Base-by-base conservation (phyloP, 2,329 filamentous ascomycete species). In the Venturia asperata region DNA sequence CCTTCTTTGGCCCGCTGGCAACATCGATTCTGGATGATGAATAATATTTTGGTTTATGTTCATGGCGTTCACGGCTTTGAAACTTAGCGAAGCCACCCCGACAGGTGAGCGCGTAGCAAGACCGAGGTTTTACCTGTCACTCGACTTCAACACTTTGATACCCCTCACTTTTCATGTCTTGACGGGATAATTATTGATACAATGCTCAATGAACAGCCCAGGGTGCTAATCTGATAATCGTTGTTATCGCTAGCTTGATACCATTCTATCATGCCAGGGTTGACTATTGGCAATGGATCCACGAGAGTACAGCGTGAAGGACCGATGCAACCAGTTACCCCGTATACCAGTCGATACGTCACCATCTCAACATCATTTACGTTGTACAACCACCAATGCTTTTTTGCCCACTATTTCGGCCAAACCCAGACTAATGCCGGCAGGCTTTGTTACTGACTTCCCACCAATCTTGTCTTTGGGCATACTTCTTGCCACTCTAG, bases 1-100 rank as follows among this genome's bases (percentile, higher is more conserved):
- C 93, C 0, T 86, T 96, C 72, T 88, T 97, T 72, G 94, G 94
- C 5, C 82, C 82, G 52, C 79, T 97, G 70, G 94, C 94, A 55
- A 96, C 88, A 76, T 89, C 89, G 34, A 93, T 97, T 73, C 82
- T 97, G 66, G 93, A 97, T 72, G 90, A 96, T 73, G 94, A 97
- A 75, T 88, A 27, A 65, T 43, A 19, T 19, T 21, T 58, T 58
- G 52, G 52, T 4, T 15, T 27, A 37, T 37, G 6, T 6, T 7
- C 47, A 27, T 49, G 47, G 21, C 9, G 19, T 49, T 49, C 9
- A 27, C 21, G 47, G 47, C 19, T 15, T 49, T 24, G 47, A 21
- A 27, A 27, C 9, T 21, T 27, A 21, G 21, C 11, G 1, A 27
- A 27, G 21, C 47, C 19, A 27, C 47, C 47, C 5, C n/a, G n/a